A percentile compares a stretch with the other conserved stretches of the same genome.
phyloP scores from a whole-genome alignment of 306 rosid species.

The Parietaria judaica region DNA sequence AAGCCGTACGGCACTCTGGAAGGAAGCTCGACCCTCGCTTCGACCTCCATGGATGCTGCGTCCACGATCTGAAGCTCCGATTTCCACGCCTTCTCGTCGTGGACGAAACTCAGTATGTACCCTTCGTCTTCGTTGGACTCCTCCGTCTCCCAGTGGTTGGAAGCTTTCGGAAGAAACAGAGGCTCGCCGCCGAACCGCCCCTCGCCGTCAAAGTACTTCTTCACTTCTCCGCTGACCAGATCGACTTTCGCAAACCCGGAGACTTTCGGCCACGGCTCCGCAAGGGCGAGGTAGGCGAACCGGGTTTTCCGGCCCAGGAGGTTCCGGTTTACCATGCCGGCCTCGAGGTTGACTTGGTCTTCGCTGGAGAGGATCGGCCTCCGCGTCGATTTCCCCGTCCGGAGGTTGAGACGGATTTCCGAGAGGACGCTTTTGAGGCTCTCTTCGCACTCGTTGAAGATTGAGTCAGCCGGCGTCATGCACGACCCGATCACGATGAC shows the following conservation, averaged over 20 bases:
- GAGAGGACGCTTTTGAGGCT: constrained; percentile 54
- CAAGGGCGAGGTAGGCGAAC: constrained; percentile 72
- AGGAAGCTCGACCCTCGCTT: constrained; percentile 70
- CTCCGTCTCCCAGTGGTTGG: background rate
- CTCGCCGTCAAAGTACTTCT: constrained; percentile 52
- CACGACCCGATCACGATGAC: constrained; percentile 86
- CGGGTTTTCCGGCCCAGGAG: constrained; percentile 56
- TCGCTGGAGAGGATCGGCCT: constrained; percentile 39
- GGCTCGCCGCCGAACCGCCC: constrained; percentile 82
- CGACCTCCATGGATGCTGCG: constrained; percentile 59
- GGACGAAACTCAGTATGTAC: constrained; percentile 67
- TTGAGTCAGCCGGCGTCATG: constrained; percentile 91
- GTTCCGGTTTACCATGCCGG: constrained; percentile 94
- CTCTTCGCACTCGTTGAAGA: constrained; percentile 90
- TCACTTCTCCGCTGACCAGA: constrained; percentile 43
- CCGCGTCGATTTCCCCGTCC: constrained; percentile 55
- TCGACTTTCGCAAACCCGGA: constrained; percentile 88
- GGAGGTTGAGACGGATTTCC: constrained; percentile 68
- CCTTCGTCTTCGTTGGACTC: constrained; percentile 65
- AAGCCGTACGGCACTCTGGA: constrained; percentile 93
- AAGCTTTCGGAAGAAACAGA: constrained; percentile 49
- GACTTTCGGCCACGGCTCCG: constrained; percentile 97
- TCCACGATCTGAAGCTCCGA: constrained; percentile 70
- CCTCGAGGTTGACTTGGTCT: constrained; percentile 69
- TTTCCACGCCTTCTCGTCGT: constrained; percentile 79